phyloP scores from a whole-genome alignment of 2,329 filamentous ascomycete species.

The Sphaerulina vaccinii region DNA sequence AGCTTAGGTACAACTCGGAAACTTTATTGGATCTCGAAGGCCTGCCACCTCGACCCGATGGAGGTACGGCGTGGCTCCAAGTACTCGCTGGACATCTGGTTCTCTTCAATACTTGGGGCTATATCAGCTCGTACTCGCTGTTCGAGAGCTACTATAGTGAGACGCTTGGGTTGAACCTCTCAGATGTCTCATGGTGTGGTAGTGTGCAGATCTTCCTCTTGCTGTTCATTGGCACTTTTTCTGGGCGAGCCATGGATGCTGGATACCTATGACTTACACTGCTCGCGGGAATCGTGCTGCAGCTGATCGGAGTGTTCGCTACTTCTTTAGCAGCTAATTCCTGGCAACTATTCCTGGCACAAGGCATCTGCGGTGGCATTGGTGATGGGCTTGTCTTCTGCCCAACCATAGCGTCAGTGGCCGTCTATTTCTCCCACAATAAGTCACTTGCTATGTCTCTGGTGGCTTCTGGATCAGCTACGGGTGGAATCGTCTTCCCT shows the following conservation, averaged over 20 bases:
- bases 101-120: constrained; percentile 18
- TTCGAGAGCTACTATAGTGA: constrained; percentile 44
- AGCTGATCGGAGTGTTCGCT: constrained; percentile 2
- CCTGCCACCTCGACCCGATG: too few species aligned
- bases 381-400: constrained; percentile 58
- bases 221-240: constrained; percentile 31
- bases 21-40: too few species aligned
- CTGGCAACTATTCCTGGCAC: constrained; percentile 49
- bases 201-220: constrained; percentile 49
- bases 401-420: constrained; percentile 59
- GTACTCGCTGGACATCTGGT: constrained; percentile 14
- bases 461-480: constrained; percentile 56
- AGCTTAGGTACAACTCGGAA: too few species aligned
- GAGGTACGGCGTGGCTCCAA: constrained; percentile 19
- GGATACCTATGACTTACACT: neutral
- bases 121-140: constrained; percentile 42
- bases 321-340: neutral
- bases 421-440: constrained; percentile 49
- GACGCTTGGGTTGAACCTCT: constrained; percentile 22
- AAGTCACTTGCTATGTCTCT: constrained; percentile 53
- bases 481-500: constrained; percentile 56
- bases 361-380: constrained; percentile 46
- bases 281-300: neutral
- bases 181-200: constrained; percentile 51
- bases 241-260: neutral